phyloP scores from a whole-genome alignment of 1,284 basidiomycete genomes.

The Golubevia pallescens region DNA sequence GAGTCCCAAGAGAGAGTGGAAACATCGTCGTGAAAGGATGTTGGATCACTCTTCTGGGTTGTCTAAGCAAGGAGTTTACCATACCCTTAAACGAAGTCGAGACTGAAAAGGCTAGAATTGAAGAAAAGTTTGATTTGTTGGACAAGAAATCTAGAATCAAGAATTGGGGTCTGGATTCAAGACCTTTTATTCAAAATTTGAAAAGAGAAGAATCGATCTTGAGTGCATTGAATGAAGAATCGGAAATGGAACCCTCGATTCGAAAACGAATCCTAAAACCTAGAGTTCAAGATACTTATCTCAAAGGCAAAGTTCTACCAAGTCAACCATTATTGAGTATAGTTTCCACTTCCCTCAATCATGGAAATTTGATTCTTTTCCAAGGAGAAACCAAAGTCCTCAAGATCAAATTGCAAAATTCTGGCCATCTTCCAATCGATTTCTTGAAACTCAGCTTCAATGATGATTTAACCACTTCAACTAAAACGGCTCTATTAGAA shows the following conservation, averaged over 20 bases:
- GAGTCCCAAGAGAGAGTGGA: slow-evolving; percentile 27
- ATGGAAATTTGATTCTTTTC: slow-evolving; percentile 22
- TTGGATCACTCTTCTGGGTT: slow-evolving; percentile 27
- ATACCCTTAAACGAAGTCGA: slow-evolving; percentile 28
- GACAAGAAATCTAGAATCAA: slow-evolving; percentile 35
- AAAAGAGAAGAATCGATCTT: too few relatives aligned
- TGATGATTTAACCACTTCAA: slow-evolving; percentile 32
- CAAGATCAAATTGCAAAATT: slow-evolving; percentile 36
- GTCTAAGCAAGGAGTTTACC: slow-evolving; percentile 27
- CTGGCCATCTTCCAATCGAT: slow-evolving; percentile 25
- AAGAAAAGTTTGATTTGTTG: slow-evolving; percentile 26
- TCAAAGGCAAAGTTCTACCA: slow-evolving; percentile 21
- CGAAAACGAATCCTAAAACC: too few relatives aligned
- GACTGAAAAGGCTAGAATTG: slow-evolving; percentile 18
- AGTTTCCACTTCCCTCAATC: slow-evolving; percentile 15
- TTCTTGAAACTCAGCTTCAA: slow-evolving; percentile 27
- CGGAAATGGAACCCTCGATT: too few relatives aligned
- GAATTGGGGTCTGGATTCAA: slow-evolving; percentile 33
- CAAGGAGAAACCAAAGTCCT: slow-evolving; percentile 38
- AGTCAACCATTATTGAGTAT: slow-evolving; percentile 27
- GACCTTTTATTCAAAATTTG: slow-evolving; percentile 16
- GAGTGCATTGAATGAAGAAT: too few relatives aligned
- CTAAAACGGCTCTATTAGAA: slow-evolving; percentile 28
- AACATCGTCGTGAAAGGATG: slow-evolving; percentile 32
- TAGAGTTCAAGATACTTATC: neutral